Base-by-base conservation (phyloP, 2,329 filamentous ascomycete species). In the Fusarium sp. region DNA sequence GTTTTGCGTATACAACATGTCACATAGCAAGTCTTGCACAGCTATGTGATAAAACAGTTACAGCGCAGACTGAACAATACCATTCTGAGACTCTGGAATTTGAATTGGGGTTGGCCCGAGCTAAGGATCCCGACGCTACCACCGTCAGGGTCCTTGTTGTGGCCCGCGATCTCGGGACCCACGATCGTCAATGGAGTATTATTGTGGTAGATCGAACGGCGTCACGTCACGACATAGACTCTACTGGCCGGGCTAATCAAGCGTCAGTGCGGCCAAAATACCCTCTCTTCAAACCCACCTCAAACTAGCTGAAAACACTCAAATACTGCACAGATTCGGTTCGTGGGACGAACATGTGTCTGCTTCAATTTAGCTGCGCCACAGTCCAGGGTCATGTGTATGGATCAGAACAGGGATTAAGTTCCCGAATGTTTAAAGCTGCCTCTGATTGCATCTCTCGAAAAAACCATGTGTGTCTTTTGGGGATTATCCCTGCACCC, bases 81-180 rank as follows among this genome's bases (percentile, higher is more conserved):
- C 17, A 63, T 42, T 32, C 48, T 44, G 39, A 50, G 35, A 38
- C 28, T 47, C 56, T 30, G 56, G 39, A 26, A 50, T 51, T 68
- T 30, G 39, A 38, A 30, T 62, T 54, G 41, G 45, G 45, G 54
- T 30, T 59, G 66, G 58, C 48, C 54, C 44, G 47, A 57, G 44
- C 56, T 75, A 74, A 53, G 64, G 59, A 57, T 67, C 70, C 66
- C 67, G 72, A 67, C 75, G 72, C 75, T 77, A 77, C 60, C 36
- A 74, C 66, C 45, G 62, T 68, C 75, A 77, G 69, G 76, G 75
- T 75, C 66, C 76, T 66, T 63, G 36, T 39, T 53, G 61, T 77
- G 65, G 74, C 35, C 74, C 76, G 66, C 64, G 73, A 69, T 74
- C 60, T 71, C 59, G 73, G 74, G 70, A 73, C 53, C 74, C 65